A percentile compares a stretch with the other conserved stretches of the same genome.
Evolutionary conservation across 2,329 filamentous ascomycete species (phyloP).

Genomic region (Tolypocladium inflatum): DNA sequence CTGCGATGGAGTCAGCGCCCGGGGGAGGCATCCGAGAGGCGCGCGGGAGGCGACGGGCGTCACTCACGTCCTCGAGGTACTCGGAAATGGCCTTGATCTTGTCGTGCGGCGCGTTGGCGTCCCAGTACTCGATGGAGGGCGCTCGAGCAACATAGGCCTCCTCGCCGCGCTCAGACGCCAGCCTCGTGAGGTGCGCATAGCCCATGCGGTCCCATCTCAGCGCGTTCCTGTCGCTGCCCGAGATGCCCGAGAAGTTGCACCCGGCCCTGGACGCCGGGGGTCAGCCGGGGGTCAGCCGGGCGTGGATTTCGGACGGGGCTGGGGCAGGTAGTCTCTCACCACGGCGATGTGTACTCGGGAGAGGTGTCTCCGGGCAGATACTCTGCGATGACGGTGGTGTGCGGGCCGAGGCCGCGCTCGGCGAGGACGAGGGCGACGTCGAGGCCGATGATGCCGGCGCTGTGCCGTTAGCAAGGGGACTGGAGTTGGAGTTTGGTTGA

Average conservation of each 20-base stretch:
- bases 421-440: constrained; percentile 26
- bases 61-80: constrained; percentile 28
- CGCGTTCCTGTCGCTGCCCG: constrained; percentile 28
- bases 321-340: constrained; percentile 12
- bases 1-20: background rate
- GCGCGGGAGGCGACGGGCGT: too few species aligned
- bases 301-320: too few species aligned
- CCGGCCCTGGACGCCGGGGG: constrained; percentile 25
- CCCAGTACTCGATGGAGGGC: constrained; percentile 30
- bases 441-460: constrained; percentile 29
- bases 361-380: constrained; percentile 29
- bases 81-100: constrained; percentile 30
- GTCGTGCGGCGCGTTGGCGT: constrained; percentile 23
- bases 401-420: constrained; percentile 20
- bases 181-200: constrained; percentile 24
- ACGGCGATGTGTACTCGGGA: constrained; percentile 30
- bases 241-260: constrained; percentile 34
- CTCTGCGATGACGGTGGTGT: constrained; percentile 28
- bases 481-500: background rate
- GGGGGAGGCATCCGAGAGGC: too few species aligned
- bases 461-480: constrained; percentile 3
- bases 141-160: constrained; percentile 26
- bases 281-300: background rate
- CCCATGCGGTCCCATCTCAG: constrained; percentile 30
- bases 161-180: constrained; percentile 19